Base-by-base conservation (phyloP, 2,329 filamentous ascomycete genomes). In the Zelopaecilomyces penicillatus region DNA sequence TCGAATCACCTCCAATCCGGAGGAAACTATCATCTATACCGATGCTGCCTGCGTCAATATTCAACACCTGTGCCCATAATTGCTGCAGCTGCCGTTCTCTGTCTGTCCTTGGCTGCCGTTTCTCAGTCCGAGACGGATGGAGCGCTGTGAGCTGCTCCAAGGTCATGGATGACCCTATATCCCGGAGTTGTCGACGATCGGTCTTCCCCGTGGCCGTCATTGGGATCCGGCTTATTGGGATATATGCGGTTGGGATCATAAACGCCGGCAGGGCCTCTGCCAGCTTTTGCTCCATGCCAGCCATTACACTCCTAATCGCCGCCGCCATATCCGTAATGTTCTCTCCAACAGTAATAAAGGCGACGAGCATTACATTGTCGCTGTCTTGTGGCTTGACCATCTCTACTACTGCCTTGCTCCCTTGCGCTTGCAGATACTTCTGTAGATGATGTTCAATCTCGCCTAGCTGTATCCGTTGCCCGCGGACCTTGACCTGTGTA, bases 401-500 rank as follows among this genome's bases (percentile, higher is more conserved):
- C n/a, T 34, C 32, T 34, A n/a, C 32, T n/a, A 34, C 32, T 7
- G n/a, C 32, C n/a, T 34, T 7, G n/a, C 7, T n/a, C 7, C n/a
- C 32, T n/a, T 34, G 8, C 7, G 32, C 7, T 32, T 37, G 32
- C 7, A 34, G 32, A 34, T 7, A 8, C n/a, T 34, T 34, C 32
- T n/a, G 32, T 7, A 34, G 7, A n/a, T 34, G 32, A 34, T 34
- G 32, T n/a, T 34, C 32, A 8, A 34, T n/a, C n/a, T 34, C 32
- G 8, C 8, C n/a, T n/a, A 34, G n/a, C n/a, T 34, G 8, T 43
- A 76, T 63, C 42, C 74, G 58, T 44, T 69, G 77, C 37, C 79
- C 80, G 29, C 69, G 66, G 11, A 80, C 56, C 55, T 79, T 80
- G 39, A 79, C 66, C 54, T 79, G 41, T n/a, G n/a, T n/a, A n/a